A percentile compares a stretch with the other conserved stretches of the same genome.
Evolutionary conservation across 2,329 filamentous ascomycete genomes (phyloP).

Genomic region (Coniochaeta sp.): DNA sequence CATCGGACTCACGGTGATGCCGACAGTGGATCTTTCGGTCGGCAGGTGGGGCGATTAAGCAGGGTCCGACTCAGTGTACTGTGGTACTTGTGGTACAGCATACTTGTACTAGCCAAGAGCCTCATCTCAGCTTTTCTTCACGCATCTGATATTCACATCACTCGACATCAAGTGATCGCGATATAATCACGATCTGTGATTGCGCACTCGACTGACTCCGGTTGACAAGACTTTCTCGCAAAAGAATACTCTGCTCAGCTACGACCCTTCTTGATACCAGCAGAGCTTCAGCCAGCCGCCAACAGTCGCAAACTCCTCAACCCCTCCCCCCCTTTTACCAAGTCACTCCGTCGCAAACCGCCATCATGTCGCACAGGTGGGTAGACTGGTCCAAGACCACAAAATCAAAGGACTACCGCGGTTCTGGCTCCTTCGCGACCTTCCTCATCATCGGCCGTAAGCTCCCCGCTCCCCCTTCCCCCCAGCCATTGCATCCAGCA

Average conservation of each 20-base stretch:
- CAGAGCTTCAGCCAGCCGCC: not conserved
- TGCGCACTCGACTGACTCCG: not conserved
- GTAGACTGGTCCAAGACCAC: conserved; percentile 51
- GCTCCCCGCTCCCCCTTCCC: conserved; percentile 27
- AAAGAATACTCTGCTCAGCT: not conserved
- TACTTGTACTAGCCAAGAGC: not conserved
- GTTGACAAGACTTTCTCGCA: not conserved
- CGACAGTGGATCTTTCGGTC: not conserved
- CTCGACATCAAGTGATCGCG: not conserved
- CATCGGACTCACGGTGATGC: not conserved
- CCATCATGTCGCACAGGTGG: conserved; percentile 17
- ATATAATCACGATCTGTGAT: not conserved
- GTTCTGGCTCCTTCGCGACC: conserved; percentile 75
- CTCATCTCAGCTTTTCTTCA: not conserved
- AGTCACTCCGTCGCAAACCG: not conserved
- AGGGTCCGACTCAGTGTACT: not conserved
- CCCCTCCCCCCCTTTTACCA: not conserved
- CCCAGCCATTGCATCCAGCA: conserved; percentile 7
- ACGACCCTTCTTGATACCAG: not conserved
- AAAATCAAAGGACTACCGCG: conserved; percentile 48
- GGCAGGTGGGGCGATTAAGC: not conserved
- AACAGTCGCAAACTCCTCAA: not conserved
- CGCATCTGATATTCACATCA: not conserved
- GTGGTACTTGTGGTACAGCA: not conserved
- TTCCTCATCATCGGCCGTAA: conserved; percentile 94